Conservation (phyloP, 768 basidiomycete species). For the Candolleomyces efflorescens region DNA sequence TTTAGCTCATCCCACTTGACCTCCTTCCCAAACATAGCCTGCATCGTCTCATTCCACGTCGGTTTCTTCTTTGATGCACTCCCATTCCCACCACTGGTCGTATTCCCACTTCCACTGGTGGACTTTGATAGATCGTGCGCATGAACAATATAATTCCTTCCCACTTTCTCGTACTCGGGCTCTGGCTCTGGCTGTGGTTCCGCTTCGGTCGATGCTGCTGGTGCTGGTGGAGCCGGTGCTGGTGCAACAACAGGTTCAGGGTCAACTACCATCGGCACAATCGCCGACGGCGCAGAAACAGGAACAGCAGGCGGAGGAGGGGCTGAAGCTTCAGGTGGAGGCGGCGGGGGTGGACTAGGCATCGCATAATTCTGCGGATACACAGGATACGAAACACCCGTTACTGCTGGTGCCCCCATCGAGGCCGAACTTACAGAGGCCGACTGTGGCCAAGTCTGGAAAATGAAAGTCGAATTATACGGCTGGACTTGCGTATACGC, state of each 20-base stretch:
- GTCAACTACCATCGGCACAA: too few relatives aligned
- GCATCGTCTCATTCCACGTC: constrained; percentile 69
- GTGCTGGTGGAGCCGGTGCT: background rate
- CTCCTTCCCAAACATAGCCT: constrained; percentile 81
- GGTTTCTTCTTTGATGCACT: constrained; percentile 37
- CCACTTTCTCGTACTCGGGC: constrained; percentile 40
- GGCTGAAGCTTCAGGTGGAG: background rate
- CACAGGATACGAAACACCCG: background rate
- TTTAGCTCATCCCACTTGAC: constrained; percentile 74
- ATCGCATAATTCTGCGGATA: background rate
- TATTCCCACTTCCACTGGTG: too few relatives aligned
- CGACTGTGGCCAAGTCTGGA: background rate
- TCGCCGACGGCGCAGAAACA: too few relatives aligned
- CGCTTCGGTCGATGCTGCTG: background rate
- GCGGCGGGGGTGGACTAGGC: constrained; percentile 3
- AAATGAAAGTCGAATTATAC: background rate
- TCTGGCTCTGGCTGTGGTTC: constrained; percentile 19
- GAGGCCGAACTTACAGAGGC: too few relatives aligned
- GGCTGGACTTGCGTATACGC: background rate
- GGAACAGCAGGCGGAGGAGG: too few relatives aligned
- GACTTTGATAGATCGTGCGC: constrained; percentile 31
- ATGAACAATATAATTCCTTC: constrained; percentile 71
- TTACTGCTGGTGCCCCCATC: too few relatives aligned
- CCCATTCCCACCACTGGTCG: too few relatives aligned
- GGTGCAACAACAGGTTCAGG: background rate